Evolutionary conservation across 2,329 filamentous ascomycete genomes (phyloP).

Genomic region (Allantophomopsis cytisporea): DNA sequence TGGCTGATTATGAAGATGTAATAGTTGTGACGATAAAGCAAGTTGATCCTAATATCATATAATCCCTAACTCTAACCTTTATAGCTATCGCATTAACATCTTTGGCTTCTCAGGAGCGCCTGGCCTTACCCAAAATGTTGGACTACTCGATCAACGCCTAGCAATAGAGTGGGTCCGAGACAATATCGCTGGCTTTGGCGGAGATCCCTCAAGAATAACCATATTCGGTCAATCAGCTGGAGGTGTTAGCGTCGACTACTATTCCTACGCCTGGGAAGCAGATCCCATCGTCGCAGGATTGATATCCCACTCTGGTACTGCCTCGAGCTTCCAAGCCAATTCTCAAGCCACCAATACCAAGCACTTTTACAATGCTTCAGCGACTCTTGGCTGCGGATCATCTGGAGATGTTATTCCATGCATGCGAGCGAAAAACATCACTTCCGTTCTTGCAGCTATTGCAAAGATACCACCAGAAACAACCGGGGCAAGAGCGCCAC

Average conservation of each 20-base stretch:
- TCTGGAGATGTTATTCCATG: slow-evolving; percentile 11
- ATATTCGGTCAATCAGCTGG: slow-evolving; percentile 14
- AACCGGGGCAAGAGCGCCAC: slow-evolving; percentile 7
- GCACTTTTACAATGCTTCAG: slow-evolving; percentile 12
- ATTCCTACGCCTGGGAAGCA: slow-evolving; percentile 8
- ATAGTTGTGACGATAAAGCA: slow-evolving; percentile 34
- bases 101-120: slow-evolving; percentile 9
- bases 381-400: slow-evolving; percentile 15
- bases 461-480: background rate
- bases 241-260: slow-evolving; percentile 6
- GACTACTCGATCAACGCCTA: slow-evolving; percentile 44
- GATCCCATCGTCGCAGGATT: slow-evolving; percentile 10
- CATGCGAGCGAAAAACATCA: slow-evolving; percentile 7
- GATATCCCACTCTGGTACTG: slow-evolving; percentile 19
- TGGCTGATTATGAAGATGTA: slow-evolving; percentile 27
- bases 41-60: slow-evolving; percentile 3
- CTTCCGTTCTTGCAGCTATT: slow-evolving; percentile 7
- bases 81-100: slow-evolving; percentile 10
- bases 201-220: slow-evolving; percentile 25
- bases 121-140: slow-evolving; percentile 16
- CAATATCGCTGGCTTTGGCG: slow-evolving; percentile 43
- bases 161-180: slow-evolving; percentile 42
- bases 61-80: background rate
- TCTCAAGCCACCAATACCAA: slow-evolving; percentile 5
- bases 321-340: slow-evolving; percentile 11